Percentiles rank a stretch among this genome's conserved stretches.
Conservation (phyloP, 23 red algal species). For the Rhodosorus marinus region DNA sequence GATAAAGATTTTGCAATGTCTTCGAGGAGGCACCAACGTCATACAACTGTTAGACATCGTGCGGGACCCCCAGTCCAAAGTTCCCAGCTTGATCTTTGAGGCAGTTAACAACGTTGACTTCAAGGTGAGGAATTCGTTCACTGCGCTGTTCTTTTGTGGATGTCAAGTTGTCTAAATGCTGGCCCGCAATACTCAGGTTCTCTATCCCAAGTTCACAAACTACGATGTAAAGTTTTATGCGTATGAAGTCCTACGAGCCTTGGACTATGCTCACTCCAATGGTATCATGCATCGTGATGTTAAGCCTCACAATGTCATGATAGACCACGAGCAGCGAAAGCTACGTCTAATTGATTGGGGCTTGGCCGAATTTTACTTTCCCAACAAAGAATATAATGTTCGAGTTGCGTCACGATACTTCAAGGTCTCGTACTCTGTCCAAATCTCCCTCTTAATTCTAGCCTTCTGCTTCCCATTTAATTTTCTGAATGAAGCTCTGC, state of each 20-base stretch:
- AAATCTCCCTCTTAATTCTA: too few relatives aligned
- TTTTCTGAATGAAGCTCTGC: too few relatives aligned
- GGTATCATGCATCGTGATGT: slow-evolving; percentile 99
- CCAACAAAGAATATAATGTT: slow-evolving; percentile 93
- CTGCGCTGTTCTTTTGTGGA: too few relatives aligned
- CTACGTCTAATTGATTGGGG: slow-evolving; percentile 93
- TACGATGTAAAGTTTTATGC: slow-evolving; percentile 79
- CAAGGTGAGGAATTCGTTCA: too few relatives aligned
- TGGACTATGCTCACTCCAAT: slow-evolving; percentile 85
- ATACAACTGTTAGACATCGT: slow-evolving; percentile 80
- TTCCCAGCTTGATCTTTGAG: slow-evolving; percentile 90
- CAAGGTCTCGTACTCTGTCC: too few relatives aligned
- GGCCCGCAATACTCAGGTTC: too few relatives aligned
- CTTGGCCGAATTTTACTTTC: slow-evolving; percentile 94
- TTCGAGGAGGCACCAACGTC: slow-evolving; percentile 90
- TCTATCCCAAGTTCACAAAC: slow-evolving; percentile 66
- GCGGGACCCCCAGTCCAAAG: slow-evolving; percentile 83
- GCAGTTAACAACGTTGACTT: slow-evolving; percentile 88
- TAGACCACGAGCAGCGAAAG: slow-evolving; percentile 55
- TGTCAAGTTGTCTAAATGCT: too few relatives aligned
- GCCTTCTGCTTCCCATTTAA: too few relatives aligned
- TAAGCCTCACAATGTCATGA: slow-evolving; percentile 96
- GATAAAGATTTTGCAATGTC: slow-evolving; percentile 86
- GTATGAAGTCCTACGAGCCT: slow-evolving; percentile 84
- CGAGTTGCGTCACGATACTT: slow-evolving; percentile 95